Conservation (phyloP, 495 filamentous ascomycete species). For the Lophiotrema nucula region DNA sequence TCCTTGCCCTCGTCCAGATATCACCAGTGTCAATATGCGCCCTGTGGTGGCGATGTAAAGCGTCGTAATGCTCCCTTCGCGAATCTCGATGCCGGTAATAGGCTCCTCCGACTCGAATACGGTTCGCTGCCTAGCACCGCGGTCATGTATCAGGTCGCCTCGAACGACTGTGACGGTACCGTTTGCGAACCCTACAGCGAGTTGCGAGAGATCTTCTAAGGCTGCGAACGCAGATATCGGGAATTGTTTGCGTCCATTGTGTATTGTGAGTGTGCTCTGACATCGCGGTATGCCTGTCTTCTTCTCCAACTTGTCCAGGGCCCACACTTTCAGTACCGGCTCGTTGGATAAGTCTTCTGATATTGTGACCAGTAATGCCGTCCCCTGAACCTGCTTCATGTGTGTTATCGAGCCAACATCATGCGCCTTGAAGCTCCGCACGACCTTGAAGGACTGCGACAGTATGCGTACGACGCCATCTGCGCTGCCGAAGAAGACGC, state of each 20-base stretch:
- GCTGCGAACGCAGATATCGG: constrained; percentile 89
- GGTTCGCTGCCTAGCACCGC: constrained; percentile 91
- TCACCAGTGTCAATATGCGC: constrained; percentile 80
- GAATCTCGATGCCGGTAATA: constrained; percentile 83
- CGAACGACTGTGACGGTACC: constrained; percentile 90
- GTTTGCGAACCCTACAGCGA: constrained; percentile 94
- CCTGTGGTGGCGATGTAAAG: constrained; percentile 91
- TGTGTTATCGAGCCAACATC: constrained; percentile 81
- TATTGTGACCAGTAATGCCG: constrained; percentile 81
- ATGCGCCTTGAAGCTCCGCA: constrained; percentile 82
- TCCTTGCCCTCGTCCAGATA: constrained; percentile 82
- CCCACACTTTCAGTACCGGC: constrained; percentile 92
- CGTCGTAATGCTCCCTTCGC: constrained; percentile 65
- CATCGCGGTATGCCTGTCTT: constrained; percentile 87
- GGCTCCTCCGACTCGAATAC: constrained; percentile 97
- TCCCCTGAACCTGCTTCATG: constrained; percentile 89
- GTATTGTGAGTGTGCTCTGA: constrained; percentile 76
- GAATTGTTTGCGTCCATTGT: constrained; percentile 90
- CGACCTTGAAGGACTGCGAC: constrained; percentile 79
- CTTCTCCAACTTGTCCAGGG: constrained; percentile 88
- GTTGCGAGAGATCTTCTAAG: constrained; percentile 81
- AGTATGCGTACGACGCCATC: constrained; percentile 85
- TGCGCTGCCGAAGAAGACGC: constrained; percentile 80
- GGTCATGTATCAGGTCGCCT: constrained; percentile 91
- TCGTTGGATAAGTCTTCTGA: constrained; percentile 84